Evolutionary conservation across 2,329 filamentous ascomycete genomes (phyloP), one percentile per base, ranked within the genome.

Genomic region (Aspergillus costaricaensis): DNA sequence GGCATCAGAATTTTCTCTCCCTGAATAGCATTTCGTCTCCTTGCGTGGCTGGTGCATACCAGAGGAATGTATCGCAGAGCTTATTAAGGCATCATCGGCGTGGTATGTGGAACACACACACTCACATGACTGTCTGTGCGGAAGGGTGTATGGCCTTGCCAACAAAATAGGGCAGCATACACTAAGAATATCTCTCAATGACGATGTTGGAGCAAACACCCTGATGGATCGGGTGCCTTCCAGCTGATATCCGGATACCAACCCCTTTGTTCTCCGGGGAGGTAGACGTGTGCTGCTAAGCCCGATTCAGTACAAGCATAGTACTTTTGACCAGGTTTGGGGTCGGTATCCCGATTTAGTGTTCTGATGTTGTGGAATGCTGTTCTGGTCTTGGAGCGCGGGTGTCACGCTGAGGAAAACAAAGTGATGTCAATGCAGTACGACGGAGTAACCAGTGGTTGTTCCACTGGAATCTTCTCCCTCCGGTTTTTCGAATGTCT

Each of bases 31-130:
- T 50, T 50, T 47, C 41, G 23, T 50, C 57, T 60, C 61, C 63
- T 65, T 62, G 59, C 63, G 49, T 64, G 36, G 52, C 47, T 66
- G 50, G 62, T 55, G 53, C 65, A 67, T 67, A 57, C 63, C 65
- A 38, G 21, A 47, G 44, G 54, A 51, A 43, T 48, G 59, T 36
- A 43, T 56, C 44, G 44, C 44, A 55, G 51, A 62, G 64, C 55
- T 62, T 60, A 65, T 57, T 57, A 63, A 61, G 52, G 51, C 59
- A 65, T 48, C 51, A 55, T 44, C 54, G 32, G 44, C 54, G 43
- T 60, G 65, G 65, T 61, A 67, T 67, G 65, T 55, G 49, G 38
- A 47, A 30, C 47, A 36, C 54, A 19, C 19, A 54, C 32, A 9
- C 19, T 17, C 50, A 54, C 30, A 44, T 48, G 51, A 59, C 50